Evolutionary conservation across 2,329 filamentous ascomycete species (phyloP).

Genomic region (Cercospora sp.): DNA sequence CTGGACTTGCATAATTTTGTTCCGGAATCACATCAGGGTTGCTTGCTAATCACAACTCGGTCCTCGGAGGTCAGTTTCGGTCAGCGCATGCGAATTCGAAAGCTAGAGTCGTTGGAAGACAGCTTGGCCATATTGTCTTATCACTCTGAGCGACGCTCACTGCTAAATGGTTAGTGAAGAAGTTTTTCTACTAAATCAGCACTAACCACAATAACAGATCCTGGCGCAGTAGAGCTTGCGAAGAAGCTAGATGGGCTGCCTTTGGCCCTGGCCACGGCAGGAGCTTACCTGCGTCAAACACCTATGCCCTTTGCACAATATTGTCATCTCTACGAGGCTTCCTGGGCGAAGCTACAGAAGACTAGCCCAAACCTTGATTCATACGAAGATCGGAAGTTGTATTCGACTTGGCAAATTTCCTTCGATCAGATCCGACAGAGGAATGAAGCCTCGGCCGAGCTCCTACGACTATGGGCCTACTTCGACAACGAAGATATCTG

Average conservation of each 20-base stretch:
- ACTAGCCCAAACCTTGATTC: not conserved
- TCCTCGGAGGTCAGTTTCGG: not conserved
- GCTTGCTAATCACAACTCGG: not conserved
- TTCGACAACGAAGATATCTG: conserved; percentile 4
- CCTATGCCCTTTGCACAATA: not conserved
- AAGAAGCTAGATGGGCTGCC: conserved; percentile 13
- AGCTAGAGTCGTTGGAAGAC: not conserved
- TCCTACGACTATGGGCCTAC: conserved; percentile 27
- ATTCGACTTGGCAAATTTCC: conserved; percentile 39
- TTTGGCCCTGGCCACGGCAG: conserved; percentile 16
- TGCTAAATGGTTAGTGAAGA: no score
- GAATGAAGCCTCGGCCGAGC: conserved; percentile 28
- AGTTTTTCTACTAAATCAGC: no score
- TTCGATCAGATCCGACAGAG: conserved; percentile 34
- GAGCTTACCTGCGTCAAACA: conserved; percentile 8
- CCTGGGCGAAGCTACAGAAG: not conserved
- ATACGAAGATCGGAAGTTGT: conserved; percentile 21
- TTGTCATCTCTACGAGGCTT: not conserved
- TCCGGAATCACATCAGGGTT: conserved; percentile 27
- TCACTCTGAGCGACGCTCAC: no score
- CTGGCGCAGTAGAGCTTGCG: not conserved
- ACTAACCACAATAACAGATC: not conserved
- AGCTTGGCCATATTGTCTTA: not conserved
- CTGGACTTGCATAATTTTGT: no score
- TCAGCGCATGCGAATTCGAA: not conserved